Percentiles rank a stretch among this genome's conserved stretches.
These are phyloP conservation scores for Penicillium sp. DNA, from an alignment of 2,329 filamentous ascomycete genomes.

Conservation along the genomic window DNA sequence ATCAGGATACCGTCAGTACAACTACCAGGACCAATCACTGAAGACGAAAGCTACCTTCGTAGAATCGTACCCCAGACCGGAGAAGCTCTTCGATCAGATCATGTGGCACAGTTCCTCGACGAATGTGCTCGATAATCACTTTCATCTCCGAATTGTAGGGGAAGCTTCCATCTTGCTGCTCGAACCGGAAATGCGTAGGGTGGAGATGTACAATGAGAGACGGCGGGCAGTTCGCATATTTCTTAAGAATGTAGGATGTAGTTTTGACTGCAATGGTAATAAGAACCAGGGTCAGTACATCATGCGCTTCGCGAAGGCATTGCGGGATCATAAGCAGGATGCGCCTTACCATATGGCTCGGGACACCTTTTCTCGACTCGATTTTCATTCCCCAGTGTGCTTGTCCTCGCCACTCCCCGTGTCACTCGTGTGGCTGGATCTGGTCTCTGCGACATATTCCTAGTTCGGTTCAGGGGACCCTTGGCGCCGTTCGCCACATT, in stretches of 20 bases:
- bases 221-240: conserved; percentile 66
- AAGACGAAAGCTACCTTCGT: conserved; percentile 59
- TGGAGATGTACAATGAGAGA: conserved; percentile 85
- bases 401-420: conserved; percentile 33
- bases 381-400: conserved; percentile 29
- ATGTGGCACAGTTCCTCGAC: conserved; percentile 73
- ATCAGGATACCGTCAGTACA: conserved; percentile 1
- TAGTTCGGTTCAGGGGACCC: conserved; percentile 47
- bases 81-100: conserved; percentile 78
- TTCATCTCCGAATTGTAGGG: conserved; percentile 89
- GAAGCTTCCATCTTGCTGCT: conserved; percentile 89
- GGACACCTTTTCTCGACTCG: conserved; percentile 36
- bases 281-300: conserved; percentile 14
- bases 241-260: conserved; percentile 73
- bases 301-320: conserved; percentile 6
- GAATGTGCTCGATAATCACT: conserved; percentile 70
- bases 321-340: background rate
- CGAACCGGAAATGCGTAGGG: conserved; percentile 81
- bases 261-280: conserved; percentile 57
- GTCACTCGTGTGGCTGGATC: conserved; percentile 32
- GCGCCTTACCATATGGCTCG: conserved; percentile 44
- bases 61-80: conserved; percentile 69
- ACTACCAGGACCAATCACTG: background rate
- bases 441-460: conserved; percentile 51
- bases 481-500: conserved; percentile 23